Evolutionary conservation across 2,329 filamentous ascomycete species (phyloP).

Genomic region (Plectosphaerella cucumerina): DNA sequence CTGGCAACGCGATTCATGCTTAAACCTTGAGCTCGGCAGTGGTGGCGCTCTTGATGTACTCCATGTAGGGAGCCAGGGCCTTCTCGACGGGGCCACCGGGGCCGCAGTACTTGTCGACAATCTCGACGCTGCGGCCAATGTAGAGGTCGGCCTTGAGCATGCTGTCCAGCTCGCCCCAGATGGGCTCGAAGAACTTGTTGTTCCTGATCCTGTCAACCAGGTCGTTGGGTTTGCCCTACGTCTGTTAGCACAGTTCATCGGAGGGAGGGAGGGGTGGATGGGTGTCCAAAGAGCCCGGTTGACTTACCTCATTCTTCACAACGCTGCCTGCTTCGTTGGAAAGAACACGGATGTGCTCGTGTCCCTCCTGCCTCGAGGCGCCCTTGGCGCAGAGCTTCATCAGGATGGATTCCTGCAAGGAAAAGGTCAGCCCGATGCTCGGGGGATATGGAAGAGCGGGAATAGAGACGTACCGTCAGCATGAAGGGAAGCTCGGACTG

Average conservation of each 20-base stretch:
- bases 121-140: conserved; percentile 37
- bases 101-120: conserved; percentile 42
- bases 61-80: conserved; percentile 30
- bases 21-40: conserved; percentile 35
- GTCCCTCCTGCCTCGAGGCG: conserved; percentile 71
- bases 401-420: conserved; percentile 54
- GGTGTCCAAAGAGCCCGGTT: no score
- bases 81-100: conserved; percentile 31
- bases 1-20: neutral
- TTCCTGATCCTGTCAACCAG: conserved; percentile 66
- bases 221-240: conserved; percentile 24
- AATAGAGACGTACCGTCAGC: conserved; percentile 44
- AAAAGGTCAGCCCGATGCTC: conserved; percentile 4
- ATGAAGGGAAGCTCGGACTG: conserved; percentile 83
- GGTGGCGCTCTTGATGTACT: conserved; percentile 25
- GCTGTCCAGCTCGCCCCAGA: conserved; percentile 63
- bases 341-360: conserved; percentile 83
- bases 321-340: conserved; percentile 69
- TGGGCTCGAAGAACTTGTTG: conserved; percentile 70
- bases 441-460: neutral
- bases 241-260: neutral
- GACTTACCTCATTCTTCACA: conserved; percentile 38
- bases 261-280: no score
- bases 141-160: conserved; percentile 60
- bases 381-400: conserved; percentile 74